These are phyloP conservation scores for Penicillium sp. DNA, from an alignment of 2,329 filamentous ascomycete species.

Conservation along the genomic window DNA sequence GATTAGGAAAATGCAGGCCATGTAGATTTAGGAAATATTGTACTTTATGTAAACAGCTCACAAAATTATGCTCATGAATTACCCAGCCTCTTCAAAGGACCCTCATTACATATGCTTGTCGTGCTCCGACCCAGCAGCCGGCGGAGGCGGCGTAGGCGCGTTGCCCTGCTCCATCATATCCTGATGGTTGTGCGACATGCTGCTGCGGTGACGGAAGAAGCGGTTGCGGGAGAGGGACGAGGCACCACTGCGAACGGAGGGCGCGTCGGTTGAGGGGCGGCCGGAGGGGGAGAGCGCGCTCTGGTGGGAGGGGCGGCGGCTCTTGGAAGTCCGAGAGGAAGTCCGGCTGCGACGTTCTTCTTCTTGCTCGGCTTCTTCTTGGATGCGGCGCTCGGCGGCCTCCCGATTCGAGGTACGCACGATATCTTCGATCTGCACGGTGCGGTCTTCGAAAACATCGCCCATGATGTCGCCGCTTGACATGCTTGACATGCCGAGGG, in stretches of 20 bases:
- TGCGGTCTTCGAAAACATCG: constrained; percentile 63
- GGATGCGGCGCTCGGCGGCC: constrained; percentile 39
- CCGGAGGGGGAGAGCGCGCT: constrained; percentile 24
- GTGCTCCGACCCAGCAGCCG: neutral
- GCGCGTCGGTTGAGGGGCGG: constrained; percentile 31
- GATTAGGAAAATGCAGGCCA: neutral
- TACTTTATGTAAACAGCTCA: neutral
- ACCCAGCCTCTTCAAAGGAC: neutral
- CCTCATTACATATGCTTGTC: neutral
- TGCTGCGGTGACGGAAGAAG: constrained; percentile 57
- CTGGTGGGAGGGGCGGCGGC: constrained; percentile 26
- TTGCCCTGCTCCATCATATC: constrained; percentile 50
- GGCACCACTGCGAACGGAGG: constrained; percentile 31
- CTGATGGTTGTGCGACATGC: constrained; percentile 30
- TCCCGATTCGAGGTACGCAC: constrained; percentile 42
- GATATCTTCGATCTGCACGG: constrained; percentile 42
- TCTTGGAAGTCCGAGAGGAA: constrained; percentile 14
- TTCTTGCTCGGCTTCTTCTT: constrained; percentile 35
- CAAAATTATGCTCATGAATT: neutral
- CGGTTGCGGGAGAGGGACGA: constrained; percentile 54
- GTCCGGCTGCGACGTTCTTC: constrained; percentile 28
- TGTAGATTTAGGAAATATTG: neutral
- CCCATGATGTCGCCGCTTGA: constrained; percentile 59
- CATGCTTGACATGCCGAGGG: constrained; percentile 63
- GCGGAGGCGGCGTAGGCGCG: constrained; percentile 22